Base-by-base conservation (phyloP, 371 early-diverging fungal species). In the Apophysomyces sp. region DNA sequence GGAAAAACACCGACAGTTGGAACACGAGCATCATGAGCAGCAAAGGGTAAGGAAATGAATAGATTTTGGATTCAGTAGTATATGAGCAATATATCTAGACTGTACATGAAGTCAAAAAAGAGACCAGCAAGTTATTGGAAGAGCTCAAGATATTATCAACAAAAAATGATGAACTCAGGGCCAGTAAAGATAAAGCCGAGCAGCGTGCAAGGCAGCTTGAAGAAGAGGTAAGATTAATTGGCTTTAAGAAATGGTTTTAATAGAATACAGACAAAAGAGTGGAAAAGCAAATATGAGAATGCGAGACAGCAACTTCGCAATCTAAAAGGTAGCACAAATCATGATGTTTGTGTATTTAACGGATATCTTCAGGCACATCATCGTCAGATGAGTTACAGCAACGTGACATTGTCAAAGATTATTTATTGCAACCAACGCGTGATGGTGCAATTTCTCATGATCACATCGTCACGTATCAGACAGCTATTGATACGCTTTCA, bases 401-500 rank as follows among this genome's bases (percentile, higher is more conserved):
- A 27, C 75, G 74, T 34, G 74, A 78, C 58, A 24, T 81, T 16
- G 51, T 72, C 7, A 66, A 60, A 24, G 69, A 74, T 26, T 55
- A 71, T n/a, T 67, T 78, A 28, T 54, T 86, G 24, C 68, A 73
- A 56, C 86, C 81, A 64, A 79, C 66, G 30, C 65, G 69, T 4
- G 82, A 84, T n/a, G 95, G 92, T 9, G 85, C 83, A 9, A 84
- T 93, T 39, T 84, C 87, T 5, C 84, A 87, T 29, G 78, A 78
- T 8, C 76, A 80, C 16, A 71, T 96, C 27, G 78, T 80, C 30
- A 77, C 87, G 11, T 97, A 92, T 79, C 92, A 94, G 56, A 80
- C 83, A 12, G 90, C 94, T 2, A 86, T 96, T 41, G 91, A 92
- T 63, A 86, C 85, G n/a, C 73, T 96, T n/a, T 71, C 94, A 51